These are phyloP conservation scores for Venturia aucupariae DNA, from an alignment of 2,329 filamentous ascomycete species.

Conservation along the genomic window DNA sequence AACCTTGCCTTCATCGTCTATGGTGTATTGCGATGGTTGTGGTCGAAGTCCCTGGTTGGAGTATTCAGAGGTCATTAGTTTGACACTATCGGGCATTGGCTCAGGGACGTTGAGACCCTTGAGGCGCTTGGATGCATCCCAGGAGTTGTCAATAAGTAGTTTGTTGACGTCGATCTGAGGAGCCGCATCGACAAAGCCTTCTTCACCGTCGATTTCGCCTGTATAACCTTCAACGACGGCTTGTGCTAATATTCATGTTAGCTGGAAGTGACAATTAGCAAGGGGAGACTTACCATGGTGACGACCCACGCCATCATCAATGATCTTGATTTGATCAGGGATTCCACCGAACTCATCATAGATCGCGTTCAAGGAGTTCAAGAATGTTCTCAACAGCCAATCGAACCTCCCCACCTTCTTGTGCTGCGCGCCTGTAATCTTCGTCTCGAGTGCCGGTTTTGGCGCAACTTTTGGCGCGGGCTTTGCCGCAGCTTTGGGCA, in stretches of 20 bases:
- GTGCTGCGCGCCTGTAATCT: background rate
- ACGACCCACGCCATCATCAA: background rate
- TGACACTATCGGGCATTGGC: background rate
- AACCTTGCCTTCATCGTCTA: background rate
- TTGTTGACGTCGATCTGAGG: background rate
- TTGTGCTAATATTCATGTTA: background rate
- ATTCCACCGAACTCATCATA: constrained; percentile 5
- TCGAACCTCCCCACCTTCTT: background rate
- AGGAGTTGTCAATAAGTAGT: background rate
- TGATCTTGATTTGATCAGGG: background rate
- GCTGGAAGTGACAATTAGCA: background rate
- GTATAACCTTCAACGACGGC: background rate
- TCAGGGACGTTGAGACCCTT: background rate
- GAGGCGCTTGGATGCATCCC: background rate
- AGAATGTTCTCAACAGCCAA: background rate
- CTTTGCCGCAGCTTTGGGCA: background rate
- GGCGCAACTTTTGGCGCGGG: background rate
- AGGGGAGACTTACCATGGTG: background rate
- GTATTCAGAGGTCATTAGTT: background rate
- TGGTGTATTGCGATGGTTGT: background rate
- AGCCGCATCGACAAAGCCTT: background rate
- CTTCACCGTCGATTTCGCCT: background rate
- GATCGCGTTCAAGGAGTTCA: background rate
- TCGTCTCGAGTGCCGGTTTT: background rate
- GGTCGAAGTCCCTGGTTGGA: background rate